phyloP scores from a whole-genome alignment of 768 basidiomycete species.

The Leucocoprinus leucothites region DNA sequence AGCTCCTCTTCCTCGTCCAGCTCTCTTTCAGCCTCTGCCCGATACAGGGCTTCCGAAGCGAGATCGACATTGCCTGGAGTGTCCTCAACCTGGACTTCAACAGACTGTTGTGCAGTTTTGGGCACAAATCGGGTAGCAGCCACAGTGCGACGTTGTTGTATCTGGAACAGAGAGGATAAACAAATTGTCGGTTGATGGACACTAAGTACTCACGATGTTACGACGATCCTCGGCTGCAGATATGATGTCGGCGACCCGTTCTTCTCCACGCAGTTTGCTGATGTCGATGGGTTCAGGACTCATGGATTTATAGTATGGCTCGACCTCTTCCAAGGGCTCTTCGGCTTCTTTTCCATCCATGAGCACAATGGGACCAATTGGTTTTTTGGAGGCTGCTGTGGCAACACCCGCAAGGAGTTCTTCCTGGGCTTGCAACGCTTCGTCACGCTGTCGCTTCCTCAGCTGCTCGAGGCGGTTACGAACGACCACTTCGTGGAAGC shows the following conservation, averaged over 20 bases:
- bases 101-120: conserved; percentile 58
- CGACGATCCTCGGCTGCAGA: conserved; percentile 62
- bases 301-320: conserved; percentile 84
- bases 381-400: conserved; percentile 45
- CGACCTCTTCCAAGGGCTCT: conserved; percentile 58
- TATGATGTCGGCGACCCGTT: conserved; percentile 77
- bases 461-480: conserved; percentile 95
- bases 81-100: conserved; percentile 57
- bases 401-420: conserved; percentile 82
- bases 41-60: conserved; percentile 86
- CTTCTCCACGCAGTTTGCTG: conserved; percentile 66
- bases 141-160: conserved; percentile 75
- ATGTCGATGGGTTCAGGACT: conserved; percentile 77
- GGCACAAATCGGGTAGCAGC: conserved; percentile 87
- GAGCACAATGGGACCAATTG: conserved; percentile 30
- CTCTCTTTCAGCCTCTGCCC: conserved; percentile 88
- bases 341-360: conserved; percentile 29
- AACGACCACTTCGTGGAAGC: conserved; percentile 93
- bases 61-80: conserved; percentile 65
- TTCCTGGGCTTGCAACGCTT: conserved; percentile 90
- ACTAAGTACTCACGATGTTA: conserved; percentile 50
- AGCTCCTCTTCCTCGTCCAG: conserved; percentile 95
- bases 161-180: conserved; percentile 38
- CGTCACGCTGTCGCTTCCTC: conserved; percentile 92
- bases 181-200: background rate